Conservation (phyloP, 1,284 basidiomycete species). For the Ganoderma sinense region DNA sequence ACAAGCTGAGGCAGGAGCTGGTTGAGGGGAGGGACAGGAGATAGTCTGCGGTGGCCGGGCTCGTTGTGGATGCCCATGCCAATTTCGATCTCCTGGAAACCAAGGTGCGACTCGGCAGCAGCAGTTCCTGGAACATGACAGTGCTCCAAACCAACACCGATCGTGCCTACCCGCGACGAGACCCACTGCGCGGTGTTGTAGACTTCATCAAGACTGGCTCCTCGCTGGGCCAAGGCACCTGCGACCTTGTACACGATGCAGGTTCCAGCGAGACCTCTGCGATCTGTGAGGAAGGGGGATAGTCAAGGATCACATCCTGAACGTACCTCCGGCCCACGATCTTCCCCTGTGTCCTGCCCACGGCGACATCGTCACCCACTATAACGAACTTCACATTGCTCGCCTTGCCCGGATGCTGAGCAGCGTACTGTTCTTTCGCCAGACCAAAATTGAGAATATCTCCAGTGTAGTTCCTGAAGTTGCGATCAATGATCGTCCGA, state of each 20-base stretch:
- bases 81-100: slow-evolving; percentile 79
- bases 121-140: slow-evolving; percentile 91
- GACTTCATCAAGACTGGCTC: slow-evolving; percentile 79
- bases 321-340: slow-evolving; percentile 81
- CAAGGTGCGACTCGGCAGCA: slow-evolving; percentile 63
- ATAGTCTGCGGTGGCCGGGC: slow-evolving; percentile 77
- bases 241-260: slow-evolving; percentile 94
- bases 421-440: slow-evolving; percentile 86
- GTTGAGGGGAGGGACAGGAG: slow-evolving; percentile 73
- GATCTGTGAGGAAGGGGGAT: background rate
- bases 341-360: slow-evolving; percentile 80
- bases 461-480: slow-evolving; percentile 81
- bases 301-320: background rate
- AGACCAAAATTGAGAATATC: slow-evolving; percentile 95
- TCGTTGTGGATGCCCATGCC: slow-evolving; percentile 96
- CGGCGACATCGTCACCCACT: slow-evolving; percentile 93
- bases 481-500: slow-evolving; percentile 15
- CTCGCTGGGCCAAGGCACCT: slow-evolving; percentile 80
- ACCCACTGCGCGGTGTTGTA: slow-evolving; percentile 75
- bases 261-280: slow-evolving; percentile 87
- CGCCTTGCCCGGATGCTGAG: slow-evolving; percentile 71
- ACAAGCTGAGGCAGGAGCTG: slow-evolving; percentile 80
- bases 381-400: slow-evolving; percentile 82
- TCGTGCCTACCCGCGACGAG: slow-evolving; percentile 74
- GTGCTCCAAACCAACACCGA: slow-evolving; percentile 93